phyloP scores from a whole-genome alignment of 2,329 filamentous ascomycete species.

The Aureobasidium musti region DNA sequence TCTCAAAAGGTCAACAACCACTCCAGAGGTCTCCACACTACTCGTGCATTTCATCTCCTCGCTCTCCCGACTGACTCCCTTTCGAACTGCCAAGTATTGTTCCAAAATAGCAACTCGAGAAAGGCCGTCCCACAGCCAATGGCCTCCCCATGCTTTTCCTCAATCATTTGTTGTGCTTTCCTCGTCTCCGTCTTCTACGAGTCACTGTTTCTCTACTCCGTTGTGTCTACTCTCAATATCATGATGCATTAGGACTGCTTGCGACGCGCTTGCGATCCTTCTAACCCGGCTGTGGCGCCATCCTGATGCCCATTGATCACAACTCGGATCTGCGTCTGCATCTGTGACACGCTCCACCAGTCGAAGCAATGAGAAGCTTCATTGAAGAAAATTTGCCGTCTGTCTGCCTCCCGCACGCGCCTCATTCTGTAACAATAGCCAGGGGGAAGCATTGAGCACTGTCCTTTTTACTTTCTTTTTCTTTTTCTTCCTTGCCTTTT shows the following conservation, averaged over 20 bases:
- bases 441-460: slow-evolving; percentile 12
- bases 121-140: slow-evolving; percentile 20
- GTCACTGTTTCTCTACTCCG: not conserved
- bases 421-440: slow-evolving; percentile 22
- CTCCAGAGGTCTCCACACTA: slow-evolving; percentile 7
- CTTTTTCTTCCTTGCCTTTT: not conserved
- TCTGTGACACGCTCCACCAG: slow-evolving; percentile 21
- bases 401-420: slow-evolving; percentile 20
- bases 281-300: slow-evolving; percentile 23
- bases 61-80: not conserved
- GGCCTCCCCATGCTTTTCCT: slow-evolving; percentile 7
- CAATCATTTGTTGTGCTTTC: not conserved
- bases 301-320: slow-evolving; percentile 14
- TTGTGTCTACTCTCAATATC: not conserved
- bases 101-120: slow-evolving; percentile 8
- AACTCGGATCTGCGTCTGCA: slow-evolving; percentile 18
- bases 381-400: slow-evolving; percentile 24
- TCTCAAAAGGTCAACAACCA: slow-evolving; percentile 4
- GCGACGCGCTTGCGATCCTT: slow-evolving; percentile 18
- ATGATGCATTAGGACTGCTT: not conserved
- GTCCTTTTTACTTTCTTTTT: slow-evolving; percentile 9
- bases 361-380: slow-evolving; percentile 24
- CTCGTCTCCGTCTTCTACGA: not conserved
- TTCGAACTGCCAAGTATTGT: slow-evolving; percentile 9
- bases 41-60: slow-evolving; percentile 18